These are phyloP conservation scores for Talaromyces sp. DNA, from an alignment of 2,329 filamentous ascomycete genomes.

Conservation along the genomic window DNA sequence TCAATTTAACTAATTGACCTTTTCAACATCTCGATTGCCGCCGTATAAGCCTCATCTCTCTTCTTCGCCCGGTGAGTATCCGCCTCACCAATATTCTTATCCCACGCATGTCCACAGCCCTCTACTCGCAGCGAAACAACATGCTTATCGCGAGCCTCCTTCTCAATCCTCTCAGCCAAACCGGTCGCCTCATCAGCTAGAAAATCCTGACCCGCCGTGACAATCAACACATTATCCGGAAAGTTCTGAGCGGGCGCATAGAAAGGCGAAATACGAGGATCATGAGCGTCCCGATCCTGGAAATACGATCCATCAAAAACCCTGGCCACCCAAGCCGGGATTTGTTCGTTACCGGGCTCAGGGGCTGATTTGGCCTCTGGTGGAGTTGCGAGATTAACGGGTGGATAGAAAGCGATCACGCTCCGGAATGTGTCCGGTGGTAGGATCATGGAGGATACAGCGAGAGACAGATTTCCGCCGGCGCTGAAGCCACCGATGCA, in stretches of 20 bases:
- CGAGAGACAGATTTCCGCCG: conserved; percentile 41
- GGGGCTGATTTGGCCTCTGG: conserved; percentile 18
- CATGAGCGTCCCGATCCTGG: conserved; percentile 27
- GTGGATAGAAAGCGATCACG: conserved; percentile 36
- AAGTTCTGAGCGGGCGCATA: conserved; percentile 32
- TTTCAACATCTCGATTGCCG: conserved; percentile 17
- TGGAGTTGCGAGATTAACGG: conserved; percentile 25
- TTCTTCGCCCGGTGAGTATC: conserved; percentile 4
- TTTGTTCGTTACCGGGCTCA: conserved; percentile 23
- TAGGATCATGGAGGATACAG: conserved; percentile 27
- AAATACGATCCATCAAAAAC: conserved; percentile 31
- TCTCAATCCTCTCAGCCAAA: conserved; percentile 27
- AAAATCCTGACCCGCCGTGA: conserved; percentile 27
- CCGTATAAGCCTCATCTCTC: conserved; percentile 19
- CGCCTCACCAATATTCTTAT: conserved; percentile 16
- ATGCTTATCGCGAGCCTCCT: conserved; percentile 16
- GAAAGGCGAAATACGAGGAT: conserved; percentile 31
- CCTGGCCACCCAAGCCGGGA: conserved; percentile 27
- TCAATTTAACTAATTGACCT: neutral
- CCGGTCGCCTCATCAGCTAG: conserved; percentile 29
- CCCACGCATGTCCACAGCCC: conserved; percentile 18
- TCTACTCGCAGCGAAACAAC: conserved; percentile 17
- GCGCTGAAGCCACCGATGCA: conserved; percentile 44
- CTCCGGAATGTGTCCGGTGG: conserved; percentile 2
- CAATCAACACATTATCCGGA: conserved; percentile 29